Evolutionary conservation across 1,284 basidiomycete genomes (phyloP).

Genomic region (Mycena sp.): DNA sequence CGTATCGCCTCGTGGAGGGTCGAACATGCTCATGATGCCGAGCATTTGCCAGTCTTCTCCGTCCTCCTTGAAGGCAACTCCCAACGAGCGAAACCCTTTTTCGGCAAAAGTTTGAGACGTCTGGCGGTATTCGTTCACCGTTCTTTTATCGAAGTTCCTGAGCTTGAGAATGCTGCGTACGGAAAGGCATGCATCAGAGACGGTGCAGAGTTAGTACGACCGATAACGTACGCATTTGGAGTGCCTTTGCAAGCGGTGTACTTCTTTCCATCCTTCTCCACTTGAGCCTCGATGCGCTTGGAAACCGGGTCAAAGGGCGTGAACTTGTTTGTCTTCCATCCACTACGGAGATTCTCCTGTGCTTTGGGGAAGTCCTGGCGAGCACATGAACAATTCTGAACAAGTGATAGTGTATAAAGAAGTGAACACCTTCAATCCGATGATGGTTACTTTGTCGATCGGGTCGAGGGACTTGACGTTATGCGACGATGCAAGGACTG

Average conservation of each 20-base stretch:
- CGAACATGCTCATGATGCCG: constrained; percentile 97
- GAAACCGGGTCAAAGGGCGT: constrained; percentile 99
- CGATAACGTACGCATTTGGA: constrained; percentile 6
- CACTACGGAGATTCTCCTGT: constrained; percentile 15
- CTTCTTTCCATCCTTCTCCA: constrained; percentile 20
- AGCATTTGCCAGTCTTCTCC: constrained; percentile 88
- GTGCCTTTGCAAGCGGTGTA: constrained; percentile 18
- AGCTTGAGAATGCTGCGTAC: constrained; percentile 13
- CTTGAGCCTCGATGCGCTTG: constrained; percentile 82
- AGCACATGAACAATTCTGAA: too few relatives aligned
- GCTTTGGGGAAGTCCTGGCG: constrained; percentile 13
- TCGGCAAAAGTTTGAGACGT: constrained; percentile 9
- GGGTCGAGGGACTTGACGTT: constrained; percentile 21
- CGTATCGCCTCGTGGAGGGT: constrained; percentile 97
- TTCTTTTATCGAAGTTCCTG: constrained; percentile 4
- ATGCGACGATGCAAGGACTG: constrained; percentile 16
- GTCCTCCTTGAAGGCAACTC: constrained; percentile 94
- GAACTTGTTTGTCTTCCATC: constrained; percentile 76
- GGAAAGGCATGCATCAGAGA: background rate
- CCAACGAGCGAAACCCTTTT: constrained; percentile 93
- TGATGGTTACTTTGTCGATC: constrained; percentile 18
- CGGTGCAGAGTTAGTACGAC: background rate
- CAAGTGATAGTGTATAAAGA: background rate
- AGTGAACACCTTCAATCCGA: constrained; percentile 9
- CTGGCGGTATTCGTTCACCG: constrained; percentile 20